Evolutionary conservation across 108 stramenopile genomes (phyloP), one percentile per base, ranked within the genome.

Genomic region (Stephanodiscus triporus): DNA sequence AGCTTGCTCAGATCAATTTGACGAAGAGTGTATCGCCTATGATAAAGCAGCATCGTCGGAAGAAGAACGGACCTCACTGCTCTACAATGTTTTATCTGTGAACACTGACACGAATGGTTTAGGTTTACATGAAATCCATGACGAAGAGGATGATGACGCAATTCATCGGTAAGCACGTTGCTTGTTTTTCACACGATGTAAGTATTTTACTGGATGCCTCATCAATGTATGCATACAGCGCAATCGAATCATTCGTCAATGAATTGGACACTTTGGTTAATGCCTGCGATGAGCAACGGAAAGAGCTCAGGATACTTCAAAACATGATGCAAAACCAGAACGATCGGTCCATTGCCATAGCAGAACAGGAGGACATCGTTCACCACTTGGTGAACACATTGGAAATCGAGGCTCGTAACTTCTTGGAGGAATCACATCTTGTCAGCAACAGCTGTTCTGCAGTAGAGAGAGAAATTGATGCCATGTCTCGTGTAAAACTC

Each of bases 41-140:
- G 77, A 78, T 49, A 70, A 72, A 59, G 70, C 66, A 11, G 77
- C 77, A 62, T 54, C 70, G 9, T 66, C 43, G 9, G 77, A 78
- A 49, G 77, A 78, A 61, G 66, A 72, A 59, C 56, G 70, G 26
- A 50, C 65, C 14, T 66, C 26, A 61, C 26, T 70, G 22, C 29
- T 78, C 4, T 60, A 50, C 8, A 66, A 51, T 36, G 23, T 66
- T 63, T 64, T 68, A 37, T 55, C 54, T 38, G 29, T 43, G 7
- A 70, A 77, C 62, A 32, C 58, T 29, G 63, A 64, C 45, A 64
- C 43, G 17, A 49, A 42, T 30, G 47, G 24, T 22, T 26, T 66
- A 66, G 43, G 36, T 16, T 58, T 59, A 29, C 27, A 70, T 50
- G 48, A 48, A 16, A 32, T 30, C 1, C 47, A 49, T 30, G 13